phyloP scores from a whole-genome alignment of 441 rosid species.

The Oxalis stricta region DNA sequence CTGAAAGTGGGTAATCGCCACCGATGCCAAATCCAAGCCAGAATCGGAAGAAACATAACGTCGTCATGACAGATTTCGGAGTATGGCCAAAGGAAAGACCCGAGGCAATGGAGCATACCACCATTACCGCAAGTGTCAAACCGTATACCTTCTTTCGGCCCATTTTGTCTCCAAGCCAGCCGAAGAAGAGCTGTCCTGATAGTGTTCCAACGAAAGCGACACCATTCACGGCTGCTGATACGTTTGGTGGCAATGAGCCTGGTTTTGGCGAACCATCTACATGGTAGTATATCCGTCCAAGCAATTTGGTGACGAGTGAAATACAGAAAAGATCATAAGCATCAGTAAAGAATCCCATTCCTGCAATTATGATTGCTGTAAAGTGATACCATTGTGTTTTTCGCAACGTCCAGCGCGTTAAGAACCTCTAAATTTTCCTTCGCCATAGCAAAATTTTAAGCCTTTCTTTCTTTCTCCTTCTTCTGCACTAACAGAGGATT shows the following conservation, averaged over 20 bases:
- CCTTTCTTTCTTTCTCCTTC: too few species aligned
- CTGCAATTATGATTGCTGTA: conserved; percentile 61
- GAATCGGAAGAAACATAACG: conserved; percentile 78
- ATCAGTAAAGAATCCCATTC: conserved; percentile 82
- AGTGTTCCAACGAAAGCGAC: conserved; percentile 68
- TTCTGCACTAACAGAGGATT: too few species aligned
- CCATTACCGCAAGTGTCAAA: conserved; percentile 65
- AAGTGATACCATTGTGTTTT: conserved; percentile 83
- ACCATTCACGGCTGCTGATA: conserved; percentile 64
- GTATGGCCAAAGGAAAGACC: conserved; percentile 48
- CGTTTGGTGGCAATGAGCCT: conserved; percentile 57
- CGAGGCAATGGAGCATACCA: conserved; percentile 45
- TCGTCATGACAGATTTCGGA: conserved; percentile 40
- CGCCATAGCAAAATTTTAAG: too few species aligned
- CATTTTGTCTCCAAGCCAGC: conserved; percentile 72
- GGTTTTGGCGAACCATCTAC: conserved; percentile 54
- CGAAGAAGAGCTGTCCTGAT: conserved; percentile 73
- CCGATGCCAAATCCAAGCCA: conserved; percentile 93
- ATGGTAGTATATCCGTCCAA: conserved; percentile 61
- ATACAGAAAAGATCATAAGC: conserved; percentile 73
- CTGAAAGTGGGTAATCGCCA: conserved; percentile 79
- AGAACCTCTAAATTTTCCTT: conserved; percentile 45
- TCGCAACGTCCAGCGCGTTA: conserved; percentile 63
- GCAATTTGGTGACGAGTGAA: conserved; percentile 60
- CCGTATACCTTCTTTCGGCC: conserved; percentile 72